phyloP scores from a whole-genome alignment of 208 protist species.

The Spongospora subterranea region DNA sequence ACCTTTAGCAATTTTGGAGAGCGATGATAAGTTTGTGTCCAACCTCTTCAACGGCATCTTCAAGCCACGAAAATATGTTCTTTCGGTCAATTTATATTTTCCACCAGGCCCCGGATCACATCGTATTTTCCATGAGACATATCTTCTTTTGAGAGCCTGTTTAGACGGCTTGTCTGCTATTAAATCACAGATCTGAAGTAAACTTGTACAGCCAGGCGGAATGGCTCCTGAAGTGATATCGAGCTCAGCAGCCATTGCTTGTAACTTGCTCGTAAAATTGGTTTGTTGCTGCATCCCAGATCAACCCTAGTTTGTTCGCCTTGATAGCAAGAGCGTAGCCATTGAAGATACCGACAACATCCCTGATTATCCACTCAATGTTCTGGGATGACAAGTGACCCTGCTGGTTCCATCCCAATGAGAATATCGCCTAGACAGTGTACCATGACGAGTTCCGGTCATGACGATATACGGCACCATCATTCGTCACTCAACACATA shows the following conservation, averaged over 20 bases:
- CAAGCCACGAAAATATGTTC: not conserved
- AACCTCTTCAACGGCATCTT: not conserved
- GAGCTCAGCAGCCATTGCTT: not conserved
- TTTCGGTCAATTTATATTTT: not conserved
- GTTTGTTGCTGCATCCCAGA: not conserved
- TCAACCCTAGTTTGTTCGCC: not conserved
- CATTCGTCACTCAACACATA: not conserved
- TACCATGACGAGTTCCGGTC: not conserved
- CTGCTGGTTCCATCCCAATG: not conserved
- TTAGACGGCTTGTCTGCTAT: not conserved
- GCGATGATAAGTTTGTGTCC: not conserved
- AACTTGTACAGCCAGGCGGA: slow-evolving; percentile 3
- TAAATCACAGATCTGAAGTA: not conserved
- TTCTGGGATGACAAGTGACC: not conserved
- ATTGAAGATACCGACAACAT: not conserved
- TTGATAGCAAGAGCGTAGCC: not conserved
- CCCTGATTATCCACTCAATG: not conserved
- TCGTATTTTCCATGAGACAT: not conserved
- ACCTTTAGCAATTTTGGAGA: not conserved
- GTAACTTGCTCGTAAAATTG: not conserved
- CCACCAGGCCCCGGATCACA: not conserved
- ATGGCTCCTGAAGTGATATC: not conserved
- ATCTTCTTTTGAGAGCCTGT: not conserved
- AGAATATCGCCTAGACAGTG: not conserved
- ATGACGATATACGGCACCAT: not conserved